A percentile compares a stretch with the other conserved stretches of the same genome.
Evolutionary conservation across 1,284 basidiomycete species (phyloP).

Genomic region (Cronartium ribicola): DNA sequence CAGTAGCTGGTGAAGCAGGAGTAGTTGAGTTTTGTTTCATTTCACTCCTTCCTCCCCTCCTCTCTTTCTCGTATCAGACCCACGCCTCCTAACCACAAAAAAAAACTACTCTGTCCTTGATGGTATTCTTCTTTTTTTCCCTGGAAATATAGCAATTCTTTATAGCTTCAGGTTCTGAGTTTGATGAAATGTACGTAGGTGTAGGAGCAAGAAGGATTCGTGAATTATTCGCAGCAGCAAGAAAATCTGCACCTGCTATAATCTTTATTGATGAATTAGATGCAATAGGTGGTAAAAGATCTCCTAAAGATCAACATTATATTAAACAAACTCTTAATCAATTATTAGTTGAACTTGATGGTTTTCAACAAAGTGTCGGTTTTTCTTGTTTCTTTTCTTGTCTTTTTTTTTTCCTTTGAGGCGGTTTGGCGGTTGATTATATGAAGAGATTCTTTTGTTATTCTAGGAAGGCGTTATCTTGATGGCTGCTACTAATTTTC

Average conservation of each 20-base stretch:
- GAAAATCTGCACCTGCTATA: slow-evolving; percentile 90
- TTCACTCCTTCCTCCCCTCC: background rate
- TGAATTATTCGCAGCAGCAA: slow-evolving; percentile 88
- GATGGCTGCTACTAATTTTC: slow-evolving; percentile 77
- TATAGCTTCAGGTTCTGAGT: slow-evolving; percentile 70
- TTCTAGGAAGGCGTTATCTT: slow-evolving; percentile 37
- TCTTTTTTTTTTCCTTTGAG: background rate
- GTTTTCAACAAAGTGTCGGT: slow-evolving; percentile 82
- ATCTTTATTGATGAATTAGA: slow-evolving; percentile 93
- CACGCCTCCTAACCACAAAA: background rate
- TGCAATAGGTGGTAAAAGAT: slow-evolving; percentile 87
- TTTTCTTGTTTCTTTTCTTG: slow-evolving; percentile 76
- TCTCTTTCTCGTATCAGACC: background rate
- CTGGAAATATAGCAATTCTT: slow-evolving; percentile 62
- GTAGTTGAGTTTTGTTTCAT: slow-evolving; percentile 56
- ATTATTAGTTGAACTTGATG: slow-evolving; percentile 88
- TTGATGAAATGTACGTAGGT: slow-evolving; percentile 94
- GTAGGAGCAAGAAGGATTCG: slow-evolving; percentile 93
- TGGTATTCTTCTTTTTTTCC: too few species aligned
- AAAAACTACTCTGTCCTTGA: background rate
- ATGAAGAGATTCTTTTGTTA: background rate
- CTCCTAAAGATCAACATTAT: slow-evolving; percentile 68
- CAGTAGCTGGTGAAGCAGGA: slow-evolving; percentile 93
- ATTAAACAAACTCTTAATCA: slow-evolving; percentile 76
- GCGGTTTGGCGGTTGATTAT: background rate